A percentile compares a stretch with the other conserved stretches of the same genome.
Evolutionary conservation across 2,329 filamentous ascomycete genomes (phyloP).

Genomic region (Colletotrichum phormii): DNA sequence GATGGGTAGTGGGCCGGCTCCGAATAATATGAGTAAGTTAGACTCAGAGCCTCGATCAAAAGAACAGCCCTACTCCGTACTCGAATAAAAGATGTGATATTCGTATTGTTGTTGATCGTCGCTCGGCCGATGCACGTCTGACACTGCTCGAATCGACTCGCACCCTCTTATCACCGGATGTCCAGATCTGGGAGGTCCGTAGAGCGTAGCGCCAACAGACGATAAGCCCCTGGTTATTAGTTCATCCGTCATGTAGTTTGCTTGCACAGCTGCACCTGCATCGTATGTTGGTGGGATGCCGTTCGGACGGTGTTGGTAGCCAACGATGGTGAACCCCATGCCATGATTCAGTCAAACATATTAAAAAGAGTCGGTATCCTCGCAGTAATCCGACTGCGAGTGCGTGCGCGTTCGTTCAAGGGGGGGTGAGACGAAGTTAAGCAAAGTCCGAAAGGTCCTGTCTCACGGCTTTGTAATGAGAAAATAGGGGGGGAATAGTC

Average conservation of each 20-base stretch:
- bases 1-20: slow-evolving; percentile 6
- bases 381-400: slow-evolving; percentile 1
- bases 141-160: not conserved
- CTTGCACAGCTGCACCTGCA: not conserved
- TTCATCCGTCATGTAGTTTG: not conserved
- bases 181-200: slow-evolving; percentile 25
- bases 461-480: slow-evolving; percentile 28
- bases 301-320: not conserved
- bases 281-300: not conserved
- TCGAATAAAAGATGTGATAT: no score
- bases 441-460: slow-evolving; percentile 6
- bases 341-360: not conserved
- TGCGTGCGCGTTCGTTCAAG: slow-evolving; percentile 9
- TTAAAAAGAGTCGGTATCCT: slow-evolving; percentile 1
- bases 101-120: no score
- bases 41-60: not conserved
- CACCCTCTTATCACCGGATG: not conserved
- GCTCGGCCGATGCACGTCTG: not conserved
- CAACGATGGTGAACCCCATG: not conserved
- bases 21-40: not conserved
- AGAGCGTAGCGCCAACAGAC: slow-evolving; percentile 6
- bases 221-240: slow-evolving; percentile 14
- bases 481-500: not conserved
- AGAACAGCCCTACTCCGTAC: not conserved
- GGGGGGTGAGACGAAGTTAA: not conserved